A percentile compares a stretch with the other conserved stretches of the same genome.
phyloP scores from a whole-genome alignment of 2,329 filamentous ascomycete genomes.

The Pestalotiopsis sp. region DNA sequence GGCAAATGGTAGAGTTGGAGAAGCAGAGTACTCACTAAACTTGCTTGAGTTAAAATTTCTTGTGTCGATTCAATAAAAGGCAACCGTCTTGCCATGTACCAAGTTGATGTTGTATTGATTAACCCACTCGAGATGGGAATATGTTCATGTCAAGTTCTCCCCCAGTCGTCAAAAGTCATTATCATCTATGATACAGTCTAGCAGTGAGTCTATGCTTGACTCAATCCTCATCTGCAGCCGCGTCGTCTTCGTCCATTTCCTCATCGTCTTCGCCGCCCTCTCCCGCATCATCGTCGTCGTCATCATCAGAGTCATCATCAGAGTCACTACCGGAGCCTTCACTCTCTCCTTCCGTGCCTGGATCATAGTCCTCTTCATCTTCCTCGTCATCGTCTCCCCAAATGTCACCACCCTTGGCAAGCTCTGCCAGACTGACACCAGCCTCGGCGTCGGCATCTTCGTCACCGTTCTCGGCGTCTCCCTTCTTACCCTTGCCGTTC shows the following conservation, averaged over 20 bases:
- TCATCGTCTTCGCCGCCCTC: slow-evolving; percentile 42
- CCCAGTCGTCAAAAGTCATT: not conserved
- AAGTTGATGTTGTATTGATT: too few species aligned
- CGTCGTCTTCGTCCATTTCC: slow-evolving; percentile 38
- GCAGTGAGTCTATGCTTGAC: not conserved
- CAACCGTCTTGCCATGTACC: too few species aligned
- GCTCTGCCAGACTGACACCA: slow-evolving; percentile 45
- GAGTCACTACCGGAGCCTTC: slow-evolving; percentile 55
- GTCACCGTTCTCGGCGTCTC: slow-evolving; percentile 5
- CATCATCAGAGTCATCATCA: slow-evolving; percentile 57
- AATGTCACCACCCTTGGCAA: slow-evolving; percentile 53
- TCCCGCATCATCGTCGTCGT: slow-evolving; percentile 46
- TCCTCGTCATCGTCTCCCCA: slow-evolving; percentile 63
- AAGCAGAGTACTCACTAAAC: not conserved
- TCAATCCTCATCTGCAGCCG: slow-evolving; percentile 18
- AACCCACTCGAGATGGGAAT: too few species aligned
- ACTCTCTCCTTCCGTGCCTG: slow-evolving; percentile 61
- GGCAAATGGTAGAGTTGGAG: slow-evolving; percentile 23
- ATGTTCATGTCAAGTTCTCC: not conserved
- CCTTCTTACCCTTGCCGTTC: slow-evolving; percentile 52
- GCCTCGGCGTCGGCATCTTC: slow-evolving; percentile 40
- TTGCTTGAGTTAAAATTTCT: too few species aligned
- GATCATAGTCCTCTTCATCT: slow-evolving; percentile 68
- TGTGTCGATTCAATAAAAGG: too few species aligned
- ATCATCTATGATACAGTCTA: slow-evolving; percentile 2